phyloP scores from a whole-genome alignment of 2,329 filamentous ascomycete genomes.

The Cladophialophora psammophila region DNA sequence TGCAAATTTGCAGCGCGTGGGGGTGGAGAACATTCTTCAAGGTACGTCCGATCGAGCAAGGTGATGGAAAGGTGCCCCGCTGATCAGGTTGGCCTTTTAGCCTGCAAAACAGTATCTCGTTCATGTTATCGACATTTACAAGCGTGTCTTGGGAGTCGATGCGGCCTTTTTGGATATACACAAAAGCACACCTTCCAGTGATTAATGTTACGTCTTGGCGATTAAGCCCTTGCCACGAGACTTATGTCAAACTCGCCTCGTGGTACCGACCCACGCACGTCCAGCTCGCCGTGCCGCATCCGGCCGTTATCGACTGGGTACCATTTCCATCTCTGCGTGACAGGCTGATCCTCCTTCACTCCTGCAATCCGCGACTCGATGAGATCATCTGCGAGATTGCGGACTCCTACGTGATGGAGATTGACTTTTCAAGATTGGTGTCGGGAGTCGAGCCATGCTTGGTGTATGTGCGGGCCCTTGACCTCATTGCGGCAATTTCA shows the following conservation, averaged over 20 bases:
- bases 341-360: constrained; percentile 17
- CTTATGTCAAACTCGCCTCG: not conserved
- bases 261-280: not conserved
- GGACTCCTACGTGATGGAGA: constrained; percentile 10
- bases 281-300: not conserved
- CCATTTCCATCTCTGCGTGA: constrained; percentile 12
- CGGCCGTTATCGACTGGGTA: not conserved
- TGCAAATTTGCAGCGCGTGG: not conserved
- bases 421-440: constrained; percentile 18
- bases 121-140: constrained; percentile 21
- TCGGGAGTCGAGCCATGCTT: not conserved
- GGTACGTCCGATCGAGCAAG: not conserved
- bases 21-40: not conserved
- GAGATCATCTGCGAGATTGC: constrained; percentile 23
- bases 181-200: constrained; percentile 10
- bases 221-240: no score
- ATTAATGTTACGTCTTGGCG: constrained; percentile 3
- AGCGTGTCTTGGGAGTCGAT: constrained; percentile 15
- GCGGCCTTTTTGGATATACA: constrained; percentile 3
- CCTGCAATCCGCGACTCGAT: constrained; percentile 17
- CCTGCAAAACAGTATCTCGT: not conserved
- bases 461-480: constrained; percentile 4
- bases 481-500: not conserved
- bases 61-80: no score
- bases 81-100: no score